Evolutionary conservation across 768 basidiomycete genomes (phyloP).

Genomic region (Hirschioporus abietinus): DNA sequence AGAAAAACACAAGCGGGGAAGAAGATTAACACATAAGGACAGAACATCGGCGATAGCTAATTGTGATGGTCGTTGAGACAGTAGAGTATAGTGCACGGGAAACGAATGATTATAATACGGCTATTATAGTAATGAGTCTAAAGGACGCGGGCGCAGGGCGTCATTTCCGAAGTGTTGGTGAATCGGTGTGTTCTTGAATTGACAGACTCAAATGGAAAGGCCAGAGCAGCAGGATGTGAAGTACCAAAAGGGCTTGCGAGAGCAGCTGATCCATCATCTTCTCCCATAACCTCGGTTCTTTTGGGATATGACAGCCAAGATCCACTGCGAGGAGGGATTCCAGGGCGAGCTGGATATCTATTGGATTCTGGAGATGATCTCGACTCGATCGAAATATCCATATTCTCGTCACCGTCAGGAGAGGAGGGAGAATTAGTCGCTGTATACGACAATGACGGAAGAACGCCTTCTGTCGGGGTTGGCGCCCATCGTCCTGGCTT

Average conservation of each 20-base stretch:
- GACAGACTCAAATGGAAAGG: neutral
- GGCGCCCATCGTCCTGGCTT: neutral
- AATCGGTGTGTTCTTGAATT: neutral
- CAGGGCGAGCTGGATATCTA: neutral
- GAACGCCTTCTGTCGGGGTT: conserved; percentile 3
- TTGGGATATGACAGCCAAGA: neutral
- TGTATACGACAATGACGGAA: neutral
- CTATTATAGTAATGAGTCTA: neutral
- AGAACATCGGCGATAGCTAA: neutral
- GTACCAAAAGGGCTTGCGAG: neutral
- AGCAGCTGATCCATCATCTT: neutral
- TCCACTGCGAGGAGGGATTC: neutral
- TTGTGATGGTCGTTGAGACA: neutral
- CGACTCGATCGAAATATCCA: neutral
- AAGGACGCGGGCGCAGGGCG: neutral
- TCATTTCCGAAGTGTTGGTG: neutral
- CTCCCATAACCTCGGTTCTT: neutral
- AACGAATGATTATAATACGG: neutral
- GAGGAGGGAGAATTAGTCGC: neutral
- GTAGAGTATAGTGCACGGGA: neutral
- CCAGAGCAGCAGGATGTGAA: neutral
- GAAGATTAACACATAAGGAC: neutral
- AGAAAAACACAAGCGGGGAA: neutral
- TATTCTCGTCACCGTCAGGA: neutral
- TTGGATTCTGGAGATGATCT: neutral